Evolutionary conservation across 306 rosid genomes (phyloP).

Genomic region (Cercis canadensis): DNA sequence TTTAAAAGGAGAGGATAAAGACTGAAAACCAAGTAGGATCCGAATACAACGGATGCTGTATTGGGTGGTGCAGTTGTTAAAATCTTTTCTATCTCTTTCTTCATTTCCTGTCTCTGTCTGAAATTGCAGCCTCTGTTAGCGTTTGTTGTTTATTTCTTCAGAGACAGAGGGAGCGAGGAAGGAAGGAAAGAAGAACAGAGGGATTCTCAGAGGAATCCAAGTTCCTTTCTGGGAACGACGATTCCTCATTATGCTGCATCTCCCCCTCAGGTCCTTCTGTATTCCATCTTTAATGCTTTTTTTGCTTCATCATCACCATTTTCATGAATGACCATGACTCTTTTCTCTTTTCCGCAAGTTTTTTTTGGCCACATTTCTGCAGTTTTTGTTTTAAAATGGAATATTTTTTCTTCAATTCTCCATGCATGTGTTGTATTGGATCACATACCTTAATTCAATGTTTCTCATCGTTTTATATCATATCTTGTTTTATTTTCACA

Average conservation of each 20-base stretch:
- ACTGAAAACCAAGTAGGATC: constrained; percentile 54
- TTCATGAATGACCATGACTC: neutral
- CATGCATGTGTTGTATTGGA: constrained; percentile 21
- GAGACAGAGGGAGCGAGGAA: neutral
- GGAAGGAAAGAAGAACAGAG: constrained; percentile 7
- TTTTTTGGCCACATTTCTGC: neutral
- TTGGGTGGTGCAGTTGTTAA: constrained; percentile 25
- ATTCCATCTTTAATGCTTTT: neutral
- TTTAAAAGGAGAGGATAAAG: constrained; percentile 36
- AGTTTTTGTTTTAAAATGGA: neutral
- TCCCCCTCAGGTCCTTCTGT: constrained; percentile 36
- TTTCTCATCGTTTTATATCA: neutral
- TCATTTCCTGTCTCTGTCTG: neutral
- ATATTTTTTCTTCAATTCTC: neutral
- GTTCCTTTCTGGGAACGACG: constrained; percentile 68
- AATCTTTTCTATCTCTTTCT: constrained; percentile 29
- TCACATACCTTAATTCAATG: constrained; percentile 3
- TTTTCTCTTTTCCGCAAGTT: neutral
- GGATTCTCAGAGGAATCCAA: constrained; percentile 55
- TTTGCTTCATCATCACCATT: neutral
- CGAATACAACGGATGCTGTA: constrained; percentile 48
- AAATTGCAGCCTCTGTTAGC: constrained; percentile 2
- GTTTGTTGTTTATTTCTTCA: neutral
- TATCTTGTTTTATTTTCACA: constrained; percentile 18
- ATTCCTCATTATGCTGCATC: constrained; percentile 50